Conservation (phyloP, 2,329 filamentous ascomycete species). For the Penicillium sp. region DNA sequence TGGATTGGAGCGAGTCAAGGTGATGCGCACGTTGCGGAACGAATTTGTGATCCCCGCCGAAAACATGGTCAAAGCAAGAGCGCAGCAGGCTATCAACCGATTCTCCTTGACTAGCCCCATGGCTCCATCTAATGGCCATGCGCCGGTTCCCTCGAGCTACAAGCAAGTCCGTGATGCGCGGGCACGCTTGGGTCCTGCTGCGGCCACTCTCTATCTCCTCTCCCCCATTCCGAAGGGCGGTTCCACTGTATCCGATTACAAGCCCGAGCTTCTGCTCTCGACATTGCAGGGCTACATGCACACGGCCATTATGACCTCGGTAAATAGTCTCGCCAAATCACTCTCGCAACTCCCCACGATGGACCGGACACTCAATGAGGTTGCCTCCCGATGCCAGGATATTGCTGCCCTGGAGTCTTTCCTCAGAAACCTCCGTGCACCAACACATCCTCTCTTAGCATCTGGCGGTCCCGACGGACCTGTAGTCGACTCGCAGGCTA, state of each 20-base stretch:
- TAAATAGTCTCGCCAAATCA: conserved; percentile 74
- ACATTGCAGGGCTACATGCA: conserved; percentile 83
- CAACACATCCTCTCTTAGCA: conserved; percentile 69
- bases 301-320: conserved; percentile 77
- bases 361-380: conserved; percentile 80
- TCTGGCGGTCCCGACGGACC: conserved; percentile 38
- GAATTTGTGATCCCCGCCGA: conserved; percentile 75
- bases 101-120: conserved; percentile 72
- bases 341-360: conserved; percentile 80
- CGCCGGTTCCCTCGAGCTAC: conserved; percentile 56
- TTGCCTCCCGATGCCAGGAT: conserved; percentile 85
- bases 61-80: conserved; percentile 71
- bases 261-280: conserved; percentile 74
- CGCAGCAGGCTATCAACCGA: conserved; percentile 80
- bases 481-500: conserved; percentile 33
- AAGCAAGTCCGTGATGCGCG: conserved; percentile 75
- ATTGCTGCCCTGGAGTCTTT: conserved; percentile 85
- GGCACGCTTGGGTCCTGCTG: conserved; percentile 72
- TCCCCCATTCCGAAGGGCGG: conserved; percentile 67
- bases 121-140: conserved; percentile 26
- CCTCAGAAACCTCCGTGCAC: conserved; percentile 70
- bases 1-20: conserved; percentile 75
- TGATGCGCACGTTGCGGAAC: conserved; percentile 72
- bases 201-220: conserved; percentile 79
- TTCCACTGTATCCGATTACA: conserved; percentile 55